Evolutionary conservation across 1,284 basidiomycete genomes (phyloP), one percentile per base, ranked within the genome.

Genomic region (Trichosporon coremiiforme): DNA sequence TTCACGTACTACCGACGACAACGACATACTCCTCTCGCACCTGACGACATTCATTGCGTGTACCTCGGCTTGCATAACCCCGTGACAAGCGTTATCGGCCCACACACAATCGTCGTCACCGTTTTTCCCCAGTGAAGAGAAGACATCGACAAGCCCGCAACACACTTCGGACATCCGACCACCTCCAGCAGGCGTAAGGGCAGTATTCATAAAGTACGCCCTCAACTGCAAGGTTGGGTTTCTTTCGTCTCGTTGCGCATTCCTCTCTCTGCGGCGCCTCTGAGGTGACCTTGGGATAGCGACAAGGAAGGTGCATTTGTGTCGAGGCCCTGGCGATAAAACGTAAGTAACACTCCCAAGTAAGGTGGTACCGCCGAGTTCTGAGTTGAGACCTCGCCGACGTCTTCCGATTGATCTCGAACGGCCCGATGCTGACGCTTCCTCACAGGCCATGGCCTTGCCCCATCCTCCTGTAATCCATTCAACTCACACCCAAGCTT

Each of bases 381-480:
- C n/a, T 45, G 41, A 45, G 41, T 45, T 45, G 50, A 25, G 25
- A 53, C 12, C 50, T 53, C 50, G 50, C 20, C 50, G 41, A 45
- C 50, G 50, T 53, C 50, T 53, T 17, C 20, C 50, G 22, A 25
- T 25, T 25, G 22, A 25, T 20, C 25, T 31, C 57, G 29, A 33
- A 33, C 29, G 29, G 31, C 15, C 31, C 57, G 57, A 33, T 62
- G 57, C 57, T 62, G 17, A 62, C 57, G 17, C 62, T 29, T 25
- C 66, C 33, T 60, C 41, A 13, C 70, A 77, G 77, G 77, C 77
- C 76, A 82, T 82, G 80, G 80, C 80, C 71, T 75, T 81, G 74
- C 80, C 80, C 75, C 80, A 81, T 75, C 80, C 80, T 55, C 77
- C 76, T 66, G 64, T 70, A 31, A 68, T 74, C 45, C 73, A 74